A percentile compares a stretch with the other conserved stretches of the same genome.
These are phyloP conservation scores for Ceratobasidium sp. DNA, from an alignment of 1,284 basidiomycete species.

Conservation along the genomic window DNA sequence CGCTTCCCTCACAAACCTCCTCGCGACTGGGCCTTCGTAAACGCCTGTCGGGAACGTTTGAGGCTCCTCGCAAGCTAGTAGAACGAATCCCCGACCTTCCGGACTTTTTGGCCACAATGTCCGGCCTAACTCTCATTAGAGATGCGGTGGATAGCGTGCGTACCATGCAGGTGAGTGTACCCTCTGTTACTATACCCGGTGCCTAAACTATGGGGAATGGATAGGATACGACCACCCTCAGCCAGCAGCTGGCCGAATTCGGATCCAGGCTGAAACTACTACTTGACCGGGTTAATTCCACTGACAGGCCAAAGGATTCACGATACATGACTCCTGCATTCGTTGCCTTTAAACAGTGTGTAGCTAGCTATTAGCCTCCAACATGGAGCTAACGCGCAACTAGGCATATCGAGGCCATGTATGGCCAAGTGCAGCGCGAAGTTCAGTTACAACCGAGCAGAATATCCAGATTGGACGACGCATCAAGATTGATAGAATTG, in stretches of 20 bases:
- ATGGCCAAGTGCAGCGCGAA: background rate
- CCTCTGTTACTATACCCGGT: background rate
- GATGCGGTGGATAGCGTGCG: background rate
- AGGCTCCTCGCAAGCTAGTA: background rate
- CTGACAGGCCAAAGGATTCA: background rate
- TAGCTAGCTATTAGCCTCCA: background rate
- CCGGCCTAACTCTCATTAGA: background rate
- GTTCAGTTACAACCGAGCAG: background rate
- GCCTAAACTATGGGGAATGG: background rate
- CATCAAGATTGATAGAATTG: background rate
- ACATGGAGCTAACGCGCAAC: background rate
- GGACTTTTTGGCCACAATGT: slow-evolving; percentile 5
- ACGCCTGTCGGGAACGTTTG: background rate
- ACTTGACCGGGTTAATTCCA: background rate
- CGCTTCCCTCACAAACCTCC: background rate
- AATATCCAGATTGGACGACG: background rate
- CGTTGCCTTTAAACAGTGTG: background rate
- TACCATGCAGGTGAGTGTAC: background rate
- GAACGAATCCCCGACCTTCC: background rate
- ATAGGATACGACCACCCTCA: background rate
- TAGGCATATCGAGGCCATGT: background rate
- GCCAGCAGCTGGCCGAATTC: background rate
- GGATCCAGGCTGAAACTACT: background rate
- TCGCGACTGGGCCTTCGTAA: background rate
- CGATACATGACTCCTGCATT: background rate